These are phyloP conservation scores for Globisporangium nunn DNA, from an alignment of 352 stramenopile species.

Conservation along the genomic window DNA sequence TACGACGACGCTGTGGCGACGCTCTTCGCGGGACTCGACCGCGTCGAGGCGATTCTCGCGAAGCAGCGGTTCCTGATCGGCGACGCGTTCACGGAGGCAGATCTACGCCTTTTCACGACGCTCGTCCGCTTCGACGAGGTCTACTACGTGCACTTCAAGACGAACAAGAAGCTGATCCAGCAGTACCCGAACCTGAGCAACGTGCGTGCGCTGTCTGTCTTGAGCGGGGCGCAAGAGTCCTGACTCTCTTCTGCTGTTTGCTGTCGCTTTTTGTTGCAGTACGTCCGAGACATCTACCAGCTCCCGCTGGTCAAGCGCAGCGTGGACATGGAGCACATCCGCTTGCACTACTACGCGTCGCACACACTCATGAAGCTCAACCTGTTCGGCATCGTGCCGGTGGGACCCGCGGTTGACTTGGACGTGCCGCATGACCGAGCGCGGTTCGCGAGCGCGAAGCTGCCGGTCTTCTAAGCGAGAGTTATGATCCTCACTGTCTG, in stretches of 20 bases:
- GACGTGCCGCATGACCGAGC: constrained; percentile 55
- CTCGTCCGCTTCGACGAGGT: constrained; percentile 80
- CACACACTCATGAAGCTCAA: constrained; percentile 88
- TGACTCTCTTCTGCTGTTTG: background rate
- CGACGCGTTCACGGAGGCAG: constrained; percentile 65
- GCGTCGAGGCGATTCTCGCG: constrained; percentile 57
- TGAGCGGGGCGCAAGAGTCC: background rate
- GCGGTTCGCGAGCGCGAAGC: constrained; percentile 32
- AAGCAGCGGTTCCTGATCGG: constrained; percentile 64
- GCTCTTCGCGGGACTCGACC: constrained; percentile 65
- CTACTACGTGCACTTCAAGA: constrained; percentile 86
- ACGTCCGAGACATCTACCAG: constrained; percentile 90
- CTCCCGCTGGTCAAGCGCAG: constrained; percentile 80
- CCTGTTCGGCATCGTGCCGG: constrained; percentile 89
- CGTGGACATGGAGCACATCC: constrained; percentile 97
- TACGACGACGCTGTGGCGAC: constrained; percentile 81
- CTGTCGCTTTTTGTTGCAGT: constrained; percentile 19
- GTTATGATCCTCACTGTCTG: background rate
- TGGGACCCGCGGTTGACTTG: constrained; percentile 53
- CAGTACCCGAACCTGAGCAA: constrained; percentile 86
- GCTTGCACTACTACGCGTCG: constrained; percentile 95
- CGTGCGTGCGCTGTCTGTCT: constrained; percentile 20
- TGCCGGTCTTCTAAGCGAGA: constrained; percentile 13
- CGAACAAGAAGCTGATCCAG: constrained; percentile 84
- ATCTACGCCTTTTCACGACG: constrained; percentile 74